A percentile compares a stretch with the other conserved stretches of the same genome.
Evolutionary conservation across 768 basidiomycete species (phyloP).

Genomic region (Leccinum incarnatum): DNA sequence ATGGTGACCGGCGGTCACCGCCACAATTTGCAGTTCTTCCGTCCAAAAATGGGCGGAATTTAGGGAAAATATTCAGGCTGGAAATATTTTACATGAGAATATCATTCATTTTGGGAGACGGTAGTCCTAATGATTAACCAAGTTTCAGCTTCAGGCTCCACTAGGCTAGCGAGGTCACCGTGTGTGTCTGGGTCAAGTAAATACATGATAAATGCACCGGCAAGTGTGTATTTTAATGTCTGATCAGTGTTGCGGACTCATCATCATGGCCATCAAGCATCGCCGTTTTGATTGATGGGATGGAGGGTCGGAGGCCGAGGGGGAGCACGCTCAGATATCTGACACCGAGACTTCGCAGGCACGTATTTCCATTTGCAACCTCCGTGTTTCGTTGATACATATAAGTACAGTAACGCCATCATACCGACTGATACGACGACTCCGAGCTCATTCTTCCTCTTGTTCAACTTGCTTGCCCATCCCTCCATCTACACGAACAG

Average conservation of each 20-base stretch:
- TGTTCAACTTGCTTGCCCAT: not conserved
- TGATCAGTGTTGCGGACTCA: not conserved
- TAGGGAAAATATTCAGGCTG: not conserved
- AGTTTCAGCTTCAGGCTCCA: not conserved
- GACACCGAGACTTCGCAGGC: not conserved
- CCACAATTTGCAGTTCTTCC: not conserved
- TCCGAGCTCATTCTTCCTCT: not conserved
- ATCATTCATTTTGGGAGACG: no score
- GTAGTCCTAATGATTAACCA: no score
- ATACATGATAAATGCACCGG: not conserved
- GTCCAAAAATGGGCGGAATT: not conserved
- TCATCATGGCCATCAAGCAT: not conserved
- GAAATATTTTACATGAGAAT: no score
- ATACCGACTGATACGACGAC: no score
- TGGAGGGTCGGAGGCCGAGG: not conserved
- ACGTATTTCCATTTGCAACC: not conserved
- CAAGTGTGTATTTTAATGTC: not conserved
- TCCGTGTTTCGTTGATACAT: constrained; percentile 1
- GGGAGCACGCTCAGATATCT: not conserved
- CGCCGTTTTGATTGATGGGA: constrained; percentile 12
- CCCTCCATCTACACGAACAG: not conserved
- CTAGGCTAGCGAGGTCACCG: not conserved
- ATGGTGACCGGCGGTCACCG: not conserved
- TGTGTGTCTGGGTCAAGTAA: not conserved
- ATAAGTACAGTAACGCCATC: not conserved